phyloP scores from a whole-genome alignment of 768 basidiomycete species.

The Mycena maculata region DNA sequence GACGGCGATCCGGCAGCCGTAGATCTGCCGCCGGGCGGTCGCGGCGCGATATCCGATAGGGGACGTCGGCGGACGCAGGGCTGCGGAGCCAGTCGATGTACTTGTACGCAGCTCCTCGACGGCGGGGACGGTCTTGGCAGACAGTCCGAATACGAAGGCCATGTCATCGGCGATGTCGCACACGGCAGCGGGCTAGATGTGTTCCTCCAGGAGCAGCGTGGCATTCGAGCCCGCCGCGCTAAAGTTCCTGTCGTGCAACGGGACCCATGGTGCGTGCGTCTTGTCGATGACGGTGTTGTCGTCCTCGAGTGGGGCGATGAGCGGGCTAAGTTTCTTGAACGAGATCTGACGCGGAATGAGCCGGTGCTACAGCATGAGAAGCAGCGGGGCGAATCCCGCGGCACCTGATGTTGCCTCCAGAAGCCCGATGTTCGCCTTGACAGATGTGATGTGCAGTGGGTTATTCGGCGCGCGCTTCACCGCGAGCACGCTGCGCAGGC shows the following conservation, averaged over 20 bases:
- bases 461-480: constrained; percentile 53
- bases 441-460: constrained; percentile 72
- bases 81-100: constrained; percentile 63
- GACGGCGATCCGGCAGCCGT: constrained; percentile 64
- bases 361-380: constrained; percentile 72
- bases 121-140: constrained; percentile 64
- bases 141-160: constrained; percentile 66
- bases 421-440: constrained; percentile 83
- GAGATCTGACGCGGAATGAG: constrained; percentile 73
- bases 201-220: constrained; percentile 70
- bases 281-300: constrained; percentile 65
- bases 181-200: constrained; percentile 32
- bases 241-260: constrained; percentile 62
- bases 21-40: constrained; percentile 72
- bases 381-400: constrained; percentile 74
- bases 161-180: not conserved
- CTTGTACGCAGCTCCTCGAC: constrained; percentile 60
- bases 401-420: constrained; percentile 81
- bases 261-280: constrained; percentile 53
- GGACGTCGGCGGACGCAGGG: constrained; percentile 34
- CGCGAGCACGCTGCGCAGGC: constrained; percentile 68
- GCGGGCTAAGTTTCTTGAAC: constrained; percentile 65
- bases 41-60: constrained; percentile 66
- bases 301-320: constrained; percentile 57
- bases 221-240: constrained; percentile 81